These are phyloP conservation scores for Daldinia eschscholtzii DNA, from an alignment of 2,329 filamentous ascomycete genomes.

Conservation along the genomic window DNA sequence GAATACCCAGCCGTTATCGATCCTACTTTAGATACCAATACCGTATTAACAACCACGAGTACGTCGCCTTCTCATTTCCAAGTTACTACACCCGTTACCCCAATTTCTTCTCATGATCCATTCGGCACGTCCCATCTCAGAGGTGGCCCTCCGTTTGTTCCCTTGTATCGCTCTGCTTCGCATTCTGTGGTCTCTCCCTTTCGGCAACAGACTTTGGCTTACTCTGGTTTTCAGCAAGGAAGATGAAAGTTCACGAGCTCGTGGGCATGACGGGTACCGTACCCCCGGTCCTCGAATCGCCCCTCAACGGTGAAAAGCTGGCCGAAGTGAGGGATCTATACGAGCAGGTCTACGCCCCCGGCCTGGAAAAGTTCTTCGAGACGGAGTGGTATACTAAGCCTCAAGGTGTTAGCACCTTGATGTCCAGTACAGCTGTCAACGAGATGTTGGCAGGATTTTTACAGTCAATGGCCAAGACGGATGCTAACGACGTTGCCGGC, in stretches of 20 bases:
- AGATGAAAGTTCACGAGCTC: conserved; percentile 80
- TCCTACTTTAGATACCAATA: conserved; percentile 72
- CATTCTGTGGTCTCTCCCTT: conserved; percentile 47
- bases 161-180: conserved; percentile 50
- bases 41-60: conserved; percentile 53
- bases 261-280: conserved; percentile 72
- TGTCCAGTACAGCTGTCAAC: conserved; percentile 68
- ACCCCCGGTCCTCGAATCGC: conserved; percentile 67
- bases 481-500: conserved; percentile 63
- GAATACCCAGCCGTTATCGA: conserved; percentile 74
- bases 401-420: conserved; percentile 60
- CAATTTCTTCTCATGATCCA: conserved; percentile 47
- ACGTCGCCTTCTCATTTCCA: conserved; percentile 53
- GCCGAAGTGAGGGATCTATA: conserved; percentile 80
- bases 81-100: conserved; percentile 47
- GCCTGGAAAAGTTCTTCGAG: conserved; percentile 82
- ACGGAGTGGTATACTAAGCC: conserved; percentile 80
- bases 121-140: conserved; percentile 61
- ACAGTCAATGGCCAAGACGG: conserved; percentile 63
- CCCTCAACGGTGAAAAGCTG: conserved; percentile 64
- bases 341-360: conserved; percentile 79
- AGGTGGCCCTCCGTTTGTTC: conserved; percentile 62
- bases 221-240: conserved; percentile 66
- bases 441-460: conserved; percentile 77
- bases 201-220: conserved; percentile 56